Base-by-base conservation (phyloP, 2,329 filamentous ascomycete species). In the Podosphaera fusca region DNA sequence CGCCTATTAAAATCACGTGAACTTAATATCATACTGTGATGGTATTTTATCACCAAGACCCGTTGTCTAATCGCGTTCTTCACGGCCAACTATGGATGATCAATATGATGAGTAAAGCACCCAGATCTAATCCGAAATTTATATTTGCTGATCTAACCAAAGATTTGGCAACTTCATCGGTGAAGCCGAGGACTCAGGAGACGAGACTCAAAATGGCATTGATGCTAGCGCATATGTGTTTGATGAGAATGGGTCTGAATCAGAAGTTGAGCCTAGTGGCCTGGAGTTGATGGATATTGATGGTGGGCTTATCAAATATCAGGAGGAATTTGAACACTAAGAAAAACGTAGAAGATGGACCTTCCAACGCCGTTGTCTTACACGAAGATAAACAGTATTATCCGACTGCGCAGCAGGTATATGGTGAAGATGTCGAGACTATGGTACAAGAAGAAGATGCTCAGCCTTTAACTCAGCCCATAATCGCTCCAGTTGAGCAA, bases 321-420 rank as follows among this genome's bases (percentile, higher is more conserved):
- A 9, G 10, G 14, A 50, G 3, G 45, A 45, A 36, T 21, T n/a
- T 7, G n/a, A 38, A 30, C 40, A 31, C 55, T 56, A 36, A 56
- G 21, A 35, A 34, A 35, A 12, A 9, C 58, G 60, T 62, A 78
- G 80, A 87, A 69, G 84, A 89, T 54, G 88, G 85, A 12, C 86
- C 90, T 2, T 95, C 89, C 4, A 98, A 96, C 69, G 90, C 92
- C 55, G 88, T 98, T n/a, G 79, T 98, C 58, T 78, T 98, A 51
- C 92, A 98, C 72, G 92, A 98, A 75, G 92, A 98, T 73, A 98
- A 98, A 70, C 92, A 96, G 69, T 98, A 98, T 71, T 98, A 98
- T 68, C 92, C 92, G 35, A 95, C 89, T n/a, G 92, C 92, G 58
- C 83, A 90, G 67, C 92, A 98, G 70, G 82, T 95, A 47, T 98